These are phyloP conservation scores for Hordeum pubiflorum DNA, from an alignment of 202 grass and related monocot species.

Conservation along the genomic window DNA sequence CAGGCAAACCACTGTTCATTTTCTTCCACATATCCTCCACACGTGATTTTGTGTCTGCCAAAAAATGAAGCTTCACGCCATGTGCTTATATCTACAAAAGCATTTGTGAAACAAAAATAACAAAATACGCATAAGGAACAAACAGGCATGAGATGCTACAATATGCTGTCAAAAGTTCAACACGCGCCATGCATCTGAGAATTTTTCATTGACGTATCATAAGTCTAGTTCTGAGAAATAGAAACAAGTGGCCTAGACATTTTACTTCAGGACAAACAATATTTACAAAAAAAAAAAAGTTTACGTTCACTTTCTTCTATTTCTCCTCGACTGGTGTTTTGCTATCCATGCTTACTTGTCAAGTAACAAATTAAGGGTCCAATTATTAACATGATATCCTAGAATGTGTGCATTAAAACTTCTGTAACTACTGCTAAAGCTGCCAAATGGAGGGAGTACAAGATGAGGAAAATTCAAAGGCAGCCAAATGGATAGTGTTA, in stretches of 20 bases:
- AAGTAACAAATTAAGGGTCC: not conserved
- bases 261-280: not conserved
- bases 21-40: constrained; percentile 93
- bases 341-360: not conserved
- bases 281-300: not conserved
- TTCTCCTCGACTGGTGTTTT: constrained; percentile 3
- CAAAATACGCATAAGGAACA: constrained; percentile 4
- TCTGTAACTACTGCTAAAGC: not conserved
- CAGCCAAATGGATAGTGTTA: too few species aligned
- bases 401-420: not conserved
- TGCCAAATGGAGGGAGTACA: not conserved
- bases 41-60: constrained; percentile 54
- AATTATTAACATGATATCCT: not conserved
- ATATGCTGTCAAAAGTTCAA: not conserved
- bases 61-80: constrained; percentile 23
- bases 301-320: not conserved
- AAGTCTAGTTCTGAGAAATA: not conserved
- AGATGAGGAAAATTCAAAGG: not conserved
- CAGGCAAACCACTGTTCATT: constrained; percentile 80
- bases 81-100: constrained; percentile 21
- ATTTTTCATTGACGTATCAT: not conserved
- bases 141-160: not conserved
- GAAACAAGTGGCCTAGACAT: not conserved
- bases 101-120: constrained; percentile 12
- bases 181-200: not conserved